Base-by-base conservation (phyloP, 1,284 basidiomycete genomes). In the Cryptococcus sp. region DNA sequence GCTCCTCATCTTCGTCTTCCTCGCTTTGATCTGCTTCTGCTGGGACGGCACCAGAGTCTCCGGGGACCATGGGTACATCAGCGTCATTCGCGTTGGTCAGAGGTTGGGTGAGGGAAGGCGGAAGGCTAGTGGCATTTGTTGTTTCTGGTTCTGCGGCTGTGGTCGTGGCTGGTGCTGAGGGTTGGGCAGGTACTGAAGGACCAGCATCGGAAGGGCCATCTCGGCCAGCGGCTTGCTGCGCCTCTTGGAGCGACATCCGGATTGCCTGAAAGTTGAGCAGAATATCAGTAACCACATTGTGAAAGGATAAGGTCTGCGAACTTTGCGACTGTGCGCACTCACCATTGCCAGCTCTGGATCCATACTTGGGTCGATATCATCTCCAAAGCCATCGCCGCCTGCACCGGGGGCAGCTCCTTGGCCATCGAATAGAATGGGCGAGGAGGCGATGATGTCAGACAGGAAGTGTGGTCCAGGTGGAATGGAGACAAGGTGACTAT, bases 271-370 rank as follows among this genome's bases (percentile, higher is more conserved):
- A 22, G 7, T 3, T n/a, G n/a, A n/a, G 15, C 41, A 46, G 22
- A 23, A 39, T 22, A 43, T 13, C 41, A 52, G 45, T 16, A 1
- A 43, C 7, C 41, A 44, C 13, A 7, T 5, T 23, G 3, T 3
- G 49, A 38, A 17, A 19, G 5, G n/a, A 13, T 34, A 13, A 34
- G 8, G 8, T 34, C 29, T 46, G 5, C 15, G 45, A 19, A 29
- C 39, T 61, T 34, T 17, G 49, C 45, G 34, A 41, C 47, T 34
- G 3, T 20, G 34, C 23, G 15, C 3, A 74, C 80, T 57, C 58
- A 93, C 93, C 93, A 98, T 94, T 3, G 96, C 96, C 54, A 99
- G 82, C 74, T 99, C 95, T 0, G 96, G 96, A 77, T 98, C 95
- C 66, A 96, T 83, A 71, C 86, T 91, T 1, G 95, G 93, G 76